These are phyloP conservation scores for Xylariaceae sp. DNA, from an alignment of 2,329 filamentous ascomycete species.

Conservation along the genomic window DNA sequence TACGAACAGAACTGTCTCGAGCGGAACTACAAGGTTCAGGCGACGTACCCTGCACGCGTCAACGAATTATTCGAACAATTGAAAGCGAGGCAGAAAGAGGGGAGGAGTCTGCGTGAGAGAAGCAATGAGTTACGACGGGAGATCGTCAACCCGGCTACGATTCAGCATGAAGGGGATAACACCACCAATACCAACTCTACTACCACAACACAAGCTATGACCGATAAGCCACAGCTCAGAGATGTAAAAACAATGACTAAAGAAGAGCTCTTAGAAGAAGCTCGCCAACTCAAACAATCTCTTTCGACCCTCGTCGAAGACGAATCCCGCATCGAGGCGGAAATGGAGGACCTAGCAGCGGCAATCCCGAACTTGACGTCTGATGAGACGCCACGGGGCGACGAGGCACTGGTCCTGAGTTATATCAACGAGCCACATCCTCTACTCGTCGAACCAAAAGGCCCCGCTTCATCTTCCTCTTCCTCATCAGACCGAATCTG, in stretches of 20 bases:
- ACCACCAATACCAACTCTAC: constrained; percentile 27
- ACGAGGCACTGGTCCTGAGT: constrained; percentile 60
- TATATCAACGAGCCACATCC: constrained; percentile 73
- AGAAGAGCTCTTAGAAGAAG: constrained; percentile 58
- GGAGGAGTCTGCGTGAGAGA: constrained; percentile 58
- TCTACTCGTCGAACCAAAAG: no score
- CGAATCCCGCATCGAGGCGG: constrained; percentile 55
- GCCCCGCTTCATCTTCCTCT: constrained; percentile 7
- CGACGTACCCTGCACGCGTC: constrained; percentile 54
- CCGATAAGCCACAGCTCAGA: constrained; percentile 18
- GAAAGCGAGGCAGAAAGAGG: constrained; percentile 57
- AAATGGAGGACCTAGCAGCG: constrained; percentile 72
- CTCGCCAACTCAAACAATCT: constrained; percentile 59
- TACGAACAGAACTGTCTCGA: constrained; percentile 80
- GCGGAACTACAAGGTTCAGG: constrained; percentile 69
- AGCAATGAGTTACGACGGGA: constrained; percentile 61
- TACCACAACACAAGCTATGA: neutral
- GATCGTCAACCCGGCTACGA: constrained; percentile 48
- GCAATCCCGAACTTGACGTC: constrained; percentile 85
- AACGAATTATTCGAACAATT: constrained; percentile 52
- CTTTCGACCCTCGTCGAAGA: constrained; percentile 57
- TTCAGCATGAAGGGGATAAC: constrained; percentile 42
- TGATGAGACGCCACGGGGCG: constrained; percentile 66
- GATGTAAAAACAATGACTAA: constrained; percentile 33
- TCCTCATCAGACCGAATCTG: constrained; percentile 44